Percentiles rank a stretch among this genome's conserved stretches.
These are phyloP conservation scores for Debaryomyces coudertii DNA, from an alignment of 1,139 yeast genomes.

Conservation along the genomic window DNA sequence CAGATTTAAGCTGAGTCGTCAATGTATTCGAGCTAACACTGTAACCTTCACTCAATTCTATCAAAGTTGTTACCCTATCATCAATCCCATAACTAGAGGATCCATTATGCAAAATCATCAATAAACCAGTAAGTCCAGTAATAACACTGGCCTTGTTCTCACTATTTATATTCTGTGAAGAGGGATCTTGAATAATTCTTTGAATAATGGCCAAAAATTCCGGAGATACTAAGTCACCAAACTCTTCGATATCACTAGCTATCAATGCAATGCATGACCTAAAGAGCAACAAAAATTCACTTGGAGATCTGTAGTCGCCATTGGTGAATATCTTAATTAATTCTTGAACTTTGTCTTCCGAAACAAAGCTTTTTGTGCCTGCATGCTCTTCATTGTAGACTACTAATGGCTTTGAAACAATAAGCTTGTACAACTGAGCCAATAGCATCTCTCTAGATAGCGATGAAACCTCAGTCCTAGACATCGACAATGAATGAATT, in stretches of 20 bases:
- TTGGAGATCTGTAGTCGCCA: slow-evolving; percentile 42
- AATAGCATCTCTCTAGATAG: slow-evolving; percentile 53
- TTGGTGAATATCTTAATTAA: slow-evolving; percentile 35
- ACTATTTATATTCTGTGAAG: slow-evolving; percentile 36
- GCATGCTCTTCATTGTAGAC: slow-evolving; percentile 41
- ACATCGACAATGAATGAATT: slow-evolving; percentile 38
- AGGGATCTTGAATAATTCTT: slow-evolving; percentile 38
- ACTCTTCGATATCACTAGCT: slow-evolving; percentile 55
- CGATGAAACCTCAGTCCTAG: slow-evolving; percentile 51
- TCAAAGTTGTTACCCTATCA: slow-evolving; percentile 44
- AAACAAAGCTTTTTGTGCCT: slow-evolving; percentile 37
- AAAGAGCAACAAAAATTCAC: slow-evolving; percentile 47
- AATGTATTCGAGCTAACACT: slow-evolving; percentile 39
- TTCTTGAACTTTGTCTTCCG: slow-evolving; percentile 40
- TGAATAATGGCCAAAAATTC: slow-evolving; percentile 41
- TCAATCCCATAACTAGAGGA: slow-evolving; percentile 56
- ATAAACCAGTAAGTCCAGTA: slow-evolving; percentile 47
- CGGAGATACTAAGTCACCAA: slow-evolving; percentile 47
- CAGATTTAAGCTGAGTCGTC: slow-evolving; percentile 37
- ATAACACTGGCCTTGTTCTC: slow-evolving; percentile 46
- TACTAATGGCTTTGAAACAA: slow-evolving; percentile 46
- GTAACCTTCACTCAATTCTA: slow-evolving; percentile 52
- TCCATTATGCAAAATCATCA: slow-evolving; percentile 51
- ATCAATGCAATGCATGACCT: slow-evolving; percentile 48
- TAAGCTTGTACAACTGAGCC: slow-evolving; percentile 53